Percentiles rank a stretch among this genome's conserved stretches.
Evolutionary conservation across 805 yeast species (phyloP).

Genomic region (Tetrapisispora iriomotensis): DNA sequence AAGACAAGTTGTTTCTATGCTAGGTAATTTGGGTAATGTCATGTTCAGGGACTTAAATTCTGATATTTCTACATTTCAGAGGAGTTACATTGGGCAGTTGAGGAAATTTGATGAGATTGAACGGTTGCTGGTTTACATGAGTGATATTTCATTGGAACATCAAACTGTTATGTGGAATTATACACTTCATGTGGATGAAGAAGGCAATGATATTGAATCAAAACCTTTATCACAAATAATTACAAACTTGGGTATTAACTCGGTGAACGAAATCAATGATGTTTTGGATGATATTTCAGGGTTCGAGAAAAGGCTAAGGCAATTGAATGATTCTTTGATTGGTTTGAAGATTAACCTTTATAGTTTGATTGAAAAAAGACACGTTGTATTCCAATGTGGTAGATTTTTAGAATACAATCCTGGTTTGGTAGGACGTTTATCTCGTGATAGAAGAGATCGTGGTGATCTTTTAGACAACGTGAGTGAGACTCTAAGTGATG

Average conservation of each 20-base stretch:
- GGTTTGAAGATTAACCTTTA: constrained; percentile 52
- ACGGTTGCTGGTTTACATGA: constrained; percentile 54
- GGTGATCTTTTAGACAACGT: constrained; percentile 13
- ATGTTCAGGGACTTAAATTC: constrained; percentile 85
- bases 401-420: constrained; percentile 37
- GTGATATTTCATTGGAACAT: constrained; percentile 39
- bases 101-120: constrained; percentile 73
- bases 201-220: constrained; percentile 15
- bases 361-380: constrained; percentile 61
- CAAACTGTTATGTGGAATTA: constrained; percentile 29
- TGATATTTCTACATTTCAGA: constrained; percentile 76
- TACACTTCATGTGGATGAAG: constrained; percentile 27
- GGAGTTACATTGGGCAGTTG: constrained; percentile 81
- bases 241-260: constrained; percentile 19
- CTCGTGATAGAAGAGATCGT: constrained; percentile 15
- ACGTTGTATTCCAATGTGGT: constrained; percentile 43
- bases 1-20: constrained; percentile 67
- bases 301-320: constrained; percentile 63
- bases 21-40: constrained; percentile 78
- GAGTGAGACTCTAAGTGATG: constrained; percentile 21
- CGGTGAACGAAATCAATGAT: constrained; percentile 43
- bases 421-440: constrained; percentile 20
- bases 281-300: constrained; percentile 49
- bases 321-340: constrained; percentile 61
- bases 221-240: constrained; percentile 13